Percentiles rank a stretch among this genome's conserved stretches.
phyloP scores from a whole-genome alignment of 2,329 filamentous ascomycete genomes.

The Rhynchosporium agropyri region DNA sequence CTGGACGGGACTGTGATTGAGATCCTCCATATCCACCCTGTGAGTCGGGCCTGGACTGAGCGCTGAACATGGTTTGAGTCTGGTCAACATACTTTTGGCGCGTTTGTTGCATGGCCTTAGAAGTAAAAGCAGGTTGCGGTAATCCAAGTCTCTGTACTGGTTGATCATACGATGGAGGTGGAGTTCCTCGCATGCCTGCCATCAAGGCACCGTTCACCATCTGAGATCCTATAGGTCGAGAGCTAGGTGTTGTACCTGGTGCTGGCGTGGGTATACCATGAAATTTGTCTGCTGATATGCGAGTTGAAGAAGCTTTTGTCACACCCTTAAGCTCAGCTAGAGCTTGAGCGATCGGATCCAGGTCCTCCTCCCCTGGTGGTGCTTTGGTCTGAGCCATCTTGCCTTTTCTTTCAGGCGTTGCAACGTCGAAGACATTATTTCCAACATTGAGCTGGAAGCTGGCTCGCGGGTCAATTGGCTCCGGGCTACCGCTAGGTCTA shows the following conservation, averaged over 20 bases:
- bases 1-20: conserved; percentile 55
- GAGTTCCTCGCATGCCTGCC: conserved; percentile 69
- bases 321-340: conserved; percentile 91
- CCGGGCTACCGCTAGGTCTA: conserved; percentile 67
- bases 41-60: conserved; percentile 40
- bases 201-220: conserved; percentile 49
- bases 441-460: conserved; percentile 93
- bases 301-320: conserved; percentile 74
- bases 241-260: conserved; percentile 51
- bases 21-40: conserved; percentile 41
- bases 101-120: conserved; percentile 92
- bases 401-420: conserved; percentile 68
- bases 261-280: conserved; percentile 88
- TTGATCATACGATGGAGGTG: conserved; percentile 84
- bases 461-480: conserved; percentile 87
- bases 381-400: conserved; percentile 45
- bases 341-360: conserved; percentile 88
- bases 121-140: conserved; percentile 88
- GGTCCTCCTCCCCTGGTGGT: conserved; percentile 58
- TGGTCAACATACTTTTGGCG: conserved; percentile 86
- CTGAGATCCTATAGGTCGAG: conserved; percentile 48
- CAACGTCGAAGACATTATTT: conserved; percentile 93
- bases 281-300: conserved; percentile 95
- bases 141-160: conserved; percentile 78
- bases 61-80: conserved; percentile 75